Evolutionary conservation across 108 stramenopile species (phyloP), one percentile per base, ranked within the genome.

Genomic region (Cylindrotheca fusiformis): DNA sequence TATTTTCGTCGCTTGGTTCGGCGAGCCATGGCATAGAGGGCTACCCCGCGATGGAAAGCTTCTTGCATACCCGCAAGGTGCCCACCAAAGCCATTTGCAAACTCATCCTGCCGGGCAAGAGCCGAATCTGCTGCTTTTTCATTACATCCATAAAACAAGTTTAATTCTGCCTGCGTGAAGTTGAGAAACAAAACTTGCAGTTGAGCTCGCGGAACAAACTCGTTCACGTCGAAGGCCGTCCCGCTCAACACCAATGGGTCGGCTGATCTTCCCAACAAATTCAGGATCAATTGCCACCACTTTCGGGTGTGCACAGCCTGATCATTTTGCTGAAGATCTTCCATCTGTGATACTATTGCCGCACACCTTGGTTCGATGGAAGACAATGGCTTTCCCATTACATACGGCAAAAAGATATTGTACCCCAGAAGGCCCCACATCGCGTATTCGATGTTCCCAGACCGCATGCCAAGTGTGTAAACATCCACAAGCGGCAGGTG

Each of bases 1-100:
- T 68, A 68, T 32, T 32, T 68, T 28, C 32, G 33, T 32, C 51
- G 48, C 21, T 45, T 45, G 29, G 67, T 68, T 20, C 19, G 19
- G 12, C 67, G 21, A 1, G 67, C 67, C 22, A 54, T 54, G 8
- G 67, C 67, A 22, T 58, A 68, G 30, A 53, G 55, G n/a, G 67
- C 55, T 2, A 68, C 67, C 4, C 67, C 56, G 18, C 41, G 57
- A 47, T 49, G 45, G 30, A 19, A 58, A 2, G 67, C 21, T 27
- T 68, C 57, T 1, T 29, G 14, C 14, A 41, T 41, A 14, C 36
- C 36, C 36, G 14, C 14, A 6, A 14, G 14, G 14, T 41, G 10
- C 36, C 36, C 36, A 10, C 14, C 14, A 14, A 41, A 41, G 14
- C 14, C 10, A 14, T 41, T 41, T 14, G 10, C 14, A 14, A 10